phyloP scores from a whole-genome alignment of 2,329 filamentous ascomycete species.

The Tympanopsis confertula region DNA sequence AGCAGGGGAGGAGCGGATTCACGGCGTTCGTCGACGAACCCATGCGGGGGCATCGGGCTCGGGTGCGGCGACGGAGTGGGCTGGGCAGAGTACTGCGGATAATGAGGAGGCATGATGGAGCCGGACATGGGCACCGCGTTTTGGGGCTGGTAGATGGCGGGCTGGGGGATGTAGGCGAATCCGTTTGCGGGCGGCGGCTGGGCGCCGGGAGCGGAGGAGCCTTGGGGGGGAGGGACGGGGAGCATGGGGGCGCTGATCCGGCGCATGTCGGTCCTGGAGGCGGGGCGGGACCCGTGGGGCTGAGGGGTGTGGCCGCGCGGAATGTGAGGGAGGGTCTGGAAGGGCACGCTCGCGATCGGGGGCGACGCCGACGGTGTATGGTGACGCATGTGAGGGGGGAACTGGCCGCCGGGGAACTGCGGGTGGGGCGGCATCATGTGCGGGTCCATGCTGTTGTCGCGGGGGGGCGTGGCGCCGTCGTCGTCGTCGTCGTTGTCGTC shows the following conservation, averaged over 20 bases:
- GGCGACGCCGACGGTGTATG: slow-evolving; percentile 78
- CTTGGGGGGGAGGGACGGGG: slow-evolving; percentile 43
- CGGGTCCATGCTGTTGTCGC: slow-evolving; percentile 44
- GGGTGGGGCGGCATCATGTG: slow-evolving; percentile 59
- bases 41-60: background rate
- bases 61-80: slow-evolving; percentile 11
- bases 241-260: slow-evolving; percentile 65
- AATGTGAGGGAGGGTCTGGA: slow-evolving; percentile 36
- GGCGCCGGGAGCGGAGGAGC: slow-evolving; percentile 36
- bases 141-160: slow-evolving; percentile 70
- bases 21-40: slow-evolving; percentile 13
- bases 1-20: slow-evolving; percentile 5
- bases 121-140: slow-evolving; percentile 27
- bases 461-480: slow-evolving; percentile 61
- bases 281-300: slow-evolving; percentile 64
- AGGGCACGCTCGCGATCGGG: slow-evolving; percentile 68
- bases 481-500: slow-evolving; percentile 79
- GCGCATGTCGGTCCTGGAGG: slow-evolving; percentile 69
- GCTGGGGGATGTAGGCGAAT: slow-evolving; percentile 77
- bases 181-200: slow-evolving; percentile 54
- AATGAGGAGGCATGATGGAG: slow-evolving; percentile 21
- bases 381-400: slow-evolving; percentile 74
- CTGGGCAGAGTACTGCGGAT: slow-evolving; percentile 11
- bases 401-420: slow-evolving; percentile 46
- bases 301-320: slow-evolving; percentile 71